Percentiles rank a stretch among this genome's conserved stretches.
phyloP scores from a whole-genome alignment of 1,139 yeast species.

The Martiniozyma asiatica region DNA sequence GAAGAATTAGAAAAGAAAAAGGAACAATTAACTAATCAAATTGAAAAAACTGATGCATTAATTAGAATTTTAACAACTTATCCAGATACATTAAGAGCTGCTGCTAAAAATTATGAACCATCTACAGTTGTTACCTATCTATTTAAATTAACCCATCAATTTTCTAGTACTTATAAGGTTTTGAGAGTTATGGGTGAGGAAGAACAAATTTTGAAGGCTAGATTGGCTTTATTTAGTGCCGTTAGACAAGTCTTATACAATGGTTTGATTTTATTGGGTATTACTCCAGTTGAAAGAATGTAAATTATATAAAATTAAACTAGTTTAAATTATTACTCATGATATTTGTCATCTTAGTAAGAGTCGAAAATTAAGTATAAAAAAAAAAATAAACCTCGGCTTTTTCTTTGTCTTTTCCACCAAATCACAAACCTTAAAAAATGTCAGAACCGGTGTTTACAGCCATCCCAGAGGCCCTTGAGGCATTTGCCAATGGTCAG shows the following conservation, averaged over 20 bases:
- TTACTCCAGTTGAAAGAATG: slow-evolving; percentile 99
- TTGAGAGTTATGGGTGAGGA: slow-evolving; percentile 98
- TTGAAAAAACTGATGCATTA: slow-evolving; percentile 34
- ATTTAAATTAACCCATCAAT: slow-evolving; percentile 85
- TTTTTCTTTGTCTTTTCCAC: no score
- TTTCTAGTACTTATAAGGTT: slow-evolving; percentile 88
- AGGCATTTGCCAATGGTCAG: slow-evolving; percentile 76
- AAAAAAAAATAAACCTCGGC: no score
- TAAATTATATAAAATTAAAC: no score
- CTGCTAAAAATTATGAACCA: slow-evolving; percentile 81
- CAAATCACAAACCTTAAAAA: no score
- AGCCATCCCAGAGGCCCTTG: slow-evolving; percentile 61
- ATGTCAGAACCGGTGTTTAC: slow-evolving; percentile 37
- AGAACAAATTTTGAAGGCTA: slow-evolving; percentile 75
- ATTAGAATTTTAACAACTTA: slow-evolving; percentile 77
- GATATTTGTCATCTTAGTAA: no score
- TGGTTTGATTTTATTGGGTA: slow-evolving; percentile 84
- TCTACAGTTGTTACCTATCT: slow-evolving; percentile 89
- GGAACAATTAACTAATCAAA: slow-evolving; percentile 17
- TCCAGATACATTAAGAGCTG: slow-evolving; percentile 82
- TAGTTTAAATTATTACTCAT: no score
- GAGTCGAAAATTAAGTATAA: no score
- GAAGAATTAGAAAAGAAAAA: slow-evolving; percentile 20
- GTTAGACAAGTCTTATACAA: slow-evolving; percentile 85
- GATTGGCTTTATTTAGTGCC: slow-evolving; percentile 83